Percentiles rank a stretch among this genome's conserved stretches.
Conservation (phyloP, 73 alveolate species). For the Paramecium caudatum region DNA sequence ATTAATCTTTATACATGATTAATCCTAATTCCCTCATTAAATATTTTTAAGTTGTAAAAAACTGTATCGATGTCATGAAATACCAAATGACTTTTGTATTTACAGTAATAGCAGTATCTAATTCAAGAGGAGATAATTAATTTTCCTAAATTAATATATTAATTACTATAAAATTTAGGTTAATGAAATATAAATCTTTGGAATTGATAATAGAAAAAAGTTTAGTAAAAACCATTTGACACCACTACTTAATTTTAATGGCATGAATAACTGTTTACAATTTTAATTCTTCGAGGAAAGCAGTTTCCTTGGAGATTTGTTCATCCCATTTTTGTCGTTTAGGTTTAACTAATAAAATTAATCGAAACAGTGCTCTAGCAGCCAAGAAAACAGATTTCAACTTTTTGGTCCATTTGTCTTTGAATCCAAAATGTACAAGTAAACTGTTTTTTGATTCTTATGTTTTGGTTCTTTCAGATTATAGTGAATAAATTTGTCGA, state of each 20-base stretch:
- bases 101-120: slow-evolving; percentile 2
- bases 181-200: not conserved
- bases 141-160: not conserved
- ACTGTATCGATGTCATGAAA: slow-evolving; percentile 3
- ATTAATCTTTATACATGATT: not conserved
- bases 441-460: no score
- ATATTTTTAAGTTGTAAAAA: not conserved
- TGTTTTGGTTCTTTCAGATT: no score
- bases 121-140: not conserved
- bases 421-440: not conserved
- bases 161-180: slow-evolving; percentile 25
- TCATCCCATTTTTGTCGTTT: slow-evolving; percentile 35
- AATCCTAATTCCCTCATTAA: not conserved
- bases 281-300: not conserved
- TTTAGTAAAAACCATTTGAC: slow-evolving; percentile 35
- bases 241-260: slow-evolving; percentile 31
- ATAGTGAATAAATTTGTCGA: no score
- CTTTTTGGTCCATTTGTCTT: slow-evolving; percentile 22
- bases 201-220: not conserved
- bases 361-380: slow-evolving; percentile 8
- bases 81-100: not conserved
- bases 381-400: not conserved
- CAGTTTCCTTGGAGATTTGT: not conserved
- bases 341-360: not conserved
- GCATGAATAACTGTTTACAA: not conserved